Conservation (phyloP, 2,329 filamentous ascomycete species). For the Verticillium klebahnii region DNA sequence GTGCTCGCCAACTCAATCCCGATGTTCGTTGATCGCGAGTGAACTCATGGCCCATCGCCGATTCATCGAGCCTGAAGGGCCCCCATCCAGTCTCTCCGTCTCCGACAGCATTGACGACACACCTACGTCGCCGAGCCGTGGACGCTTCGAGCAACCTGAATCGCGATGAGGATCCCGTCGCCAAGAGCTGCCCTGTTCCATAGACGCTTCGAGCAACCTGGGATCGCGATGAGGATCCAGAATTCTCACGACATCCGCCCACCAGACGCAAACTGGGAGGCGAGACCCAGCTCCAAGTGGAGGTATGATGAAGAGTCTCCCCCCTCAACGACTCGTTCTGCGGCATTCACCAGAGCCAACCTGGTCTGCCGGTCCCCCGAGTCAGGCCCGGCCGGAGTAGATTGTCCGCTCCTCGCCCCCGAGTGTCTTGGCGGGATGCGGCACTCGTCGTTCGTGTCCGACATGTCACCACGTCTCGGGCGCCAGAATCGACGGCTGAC, state of each 20-base stretch:
- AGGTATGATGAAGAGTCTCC: neutral
- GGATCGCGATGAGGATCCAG: neutral
- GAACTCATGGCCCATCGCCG: too few relatives aligned
- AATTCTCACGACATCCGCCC: neutral
- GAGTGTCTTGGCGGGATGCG: neutral
- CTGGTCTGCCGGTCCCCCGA: neutral
- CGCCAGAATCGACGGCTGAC: neutral
- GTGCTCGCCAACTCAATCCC: too few relatives aligned
- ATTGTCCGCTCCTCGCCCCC: neutral
- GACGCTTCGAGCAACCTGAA: neutral
- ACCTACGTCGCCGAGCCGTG: neutral
- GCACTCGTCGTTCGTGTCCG: neutral
- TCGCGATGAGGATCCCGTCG: neutral
- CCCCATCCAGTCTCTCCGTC: too few relatives aligned
- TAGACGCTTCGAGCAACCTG: neutral
- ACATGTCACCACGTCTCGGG: neutral
- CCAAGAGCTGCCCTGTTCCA: neutral
- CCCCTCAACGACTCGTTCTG: neutral
- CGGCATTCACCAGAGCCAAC: neutral
- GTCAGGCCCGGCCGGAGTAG: neutral
- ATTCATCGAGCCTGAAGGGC: too few relatives aligned
- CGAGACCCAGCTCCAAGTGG: neutral
- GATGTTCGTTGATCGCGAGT: too few relatives aligned
- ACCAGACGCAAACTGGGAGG: neutral
- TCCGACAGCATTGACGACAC: too few relatives aligned